A percentile compares a stretch with the other conserved stretches of the same genome.
Conservation (phyloP, 257 asterid genomes). For the Echium plantagineum region DNA sequence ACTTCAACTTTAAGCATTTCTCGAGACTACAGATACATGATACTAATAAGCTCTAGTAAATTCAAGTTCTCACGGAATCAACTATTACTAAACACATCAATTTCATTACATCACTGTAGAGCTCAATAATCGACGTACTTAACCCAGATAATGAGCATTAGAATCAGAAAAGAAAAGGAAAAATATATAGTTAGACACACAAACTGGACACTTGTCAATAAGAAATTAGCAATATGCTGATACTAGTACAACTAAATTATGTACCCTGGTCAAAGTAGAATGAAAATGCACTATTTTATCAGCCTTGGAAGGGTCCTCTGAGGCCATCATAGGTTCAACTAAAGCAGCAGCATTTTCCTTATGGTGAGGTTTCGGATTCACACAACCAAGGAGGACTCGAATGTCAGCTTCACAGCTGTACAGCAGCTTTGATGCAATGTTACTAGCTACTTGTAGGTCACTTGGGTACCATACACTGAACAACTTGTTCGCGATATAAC, state of each 20-base stretch:
- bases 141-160: too few species aligned
- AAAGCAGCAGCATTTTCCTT: slow-evolving; percentile 15
- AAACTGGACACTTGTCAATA: too few species aligned
- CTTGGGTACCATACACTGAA: slow-evolving; percentile 50
- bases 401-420: slow-evolving; percentile 54
- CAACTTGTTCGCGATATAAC: slow-evolving; percentile 36
- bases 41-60: too few species aligned
- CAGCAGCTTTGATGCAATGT: slow-evolving; percentile 44
- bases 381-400: slow-evolving; percentile 49
- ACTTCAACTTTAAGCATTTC: background rate
- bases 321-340: slow-evolving; percentile 16
- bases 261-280: slow-evolving; percentile 65
- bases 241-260: slow-evolving; percentile 4
- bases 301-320: slow-evolving; percentile 29
- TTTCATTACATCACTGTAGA: background rate
- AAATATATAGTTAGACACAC: background rate
- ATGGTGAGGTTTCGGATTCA: slow-evolving; percentile 21
- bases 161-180: background rate
- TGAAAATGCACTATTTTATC: slow-evolving; percentile 53
- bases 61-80: background rate
- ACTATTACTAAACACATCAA: background rate
- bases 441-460: slow-evolving; percentile 40
- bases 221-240: background rate
- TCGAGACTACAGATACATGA: background rate
- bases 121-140: background rate